Base-by-base conservation (phyloP, 148 eudicot genomes). In the Salicornia ramosissima region DNA sequence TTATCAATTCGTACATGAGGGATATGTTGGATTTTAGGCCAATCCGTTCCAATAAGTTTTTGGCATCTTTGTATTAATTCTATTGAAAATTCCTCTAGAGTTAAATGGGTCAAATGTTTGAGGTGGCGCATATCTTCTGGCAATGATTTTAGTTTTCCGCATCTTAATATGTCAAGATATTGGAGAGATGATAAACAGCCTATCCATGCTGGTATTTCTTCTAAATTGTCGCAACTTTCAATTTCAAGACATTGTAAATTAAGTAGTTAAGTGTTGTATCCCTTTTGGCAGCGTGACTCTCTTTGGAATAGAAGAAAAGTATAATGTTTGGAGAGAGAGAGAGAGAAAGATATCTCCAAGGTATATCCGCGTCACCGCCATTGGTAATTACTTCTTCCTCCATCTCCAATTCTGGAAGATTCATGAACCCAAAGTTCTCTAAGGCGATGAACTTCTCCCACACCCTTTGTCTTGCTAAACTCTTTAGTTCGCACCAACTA, bases 41-140 rank as follows among this genome's bases (percentile, higher is more conserved):
- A 74, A 29, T 74, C 71, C 24, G 30, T 8, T 2, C 77, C 77
- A 39, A 47, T 9, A 47, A 71, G 71, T 18, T 9, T 25, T 36
- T 28, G 46, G 40, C 71, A 74, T 58, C 71, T 56, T 7, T 26
- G 21, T 1, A 15, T 34, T 21, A 74, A 12, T 11, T 3, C 36
- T 4, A 14, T 9, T 4, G 43, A 7, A 19, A 66, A 67, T 2
- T 31, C 0, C 2, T 5, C 2, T 31, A 67, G 14, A 1, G 0
- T 21, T 22, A 74, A 50, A 3, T 2, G 21, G 11, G 25, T 59
- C n/a, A 74, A 67, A 10, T 59, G 47, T 19, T 58, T 28, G 25
- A 74, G 45, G 25, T 40, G 28, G 28, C 25, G 31, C 43, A 67
- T 67, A 24, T 65, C 40, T 58, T 74, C 67, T 47, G 77, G 77